These are phyloP conservation scores for Penicillium nordicum DNA, from an alignment of 2,329 filamentous ascomycete genomes.

Conservation along the genomic window DNA sequence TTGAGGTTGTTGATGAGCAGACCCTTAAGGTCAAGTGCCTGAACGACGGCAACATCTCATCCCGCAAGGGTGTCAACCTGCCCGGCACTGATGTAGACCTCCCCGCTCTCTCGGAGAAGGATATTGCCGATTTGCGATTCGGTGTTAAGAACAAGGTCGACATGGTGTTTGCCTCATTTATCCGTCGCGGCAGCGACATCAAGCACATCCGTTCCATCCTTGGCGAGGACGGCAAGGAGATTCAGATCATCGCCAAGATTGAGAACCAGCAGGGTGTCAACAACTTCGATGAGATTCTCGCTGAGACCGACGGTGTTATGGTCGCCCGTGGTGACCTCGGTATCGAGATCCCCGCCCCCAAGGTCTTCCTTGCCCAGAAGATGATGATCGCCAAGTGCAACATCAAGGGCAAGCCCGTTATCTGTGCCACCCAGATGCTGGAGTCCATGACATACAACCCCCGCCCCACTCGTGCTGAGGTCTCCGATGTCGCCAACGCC, in stretches of 20 bases:
- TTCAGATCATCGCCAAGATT: constrained; percentile 99
- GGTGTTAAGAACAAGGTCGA: constrained; percentile 98
- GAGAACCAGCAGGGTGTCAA: constrained; percentile 99
- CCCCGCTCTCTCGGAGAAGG: constrained; percentile 95
- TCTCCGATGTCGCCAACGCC: constrained; percentile 96
- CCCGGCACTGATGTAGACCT: constrained; percentile 98
- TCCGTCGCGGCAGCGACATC: constrained; percentile 91
- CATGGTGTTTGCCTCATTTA: constrained; percentile 99
- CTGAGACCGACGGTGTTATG: constrained; percentile 98
- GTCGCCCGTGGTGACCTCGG: constrained; percentile 96
- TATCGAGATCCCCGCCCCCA: constrained; percentile 96
- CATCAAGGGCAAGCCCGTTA: constrained; percentile 96
- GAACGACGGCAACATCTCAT: constrained; percentile 99
- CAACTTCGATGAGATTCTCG: constrained; percentile 97
- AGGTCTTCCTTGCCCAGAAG: constrained; percentile 99
- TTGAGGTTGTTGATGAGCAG: constrained; percentile 82
- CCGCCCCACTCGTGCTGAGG: constrained; percentile 94
- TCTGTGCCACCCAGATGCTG: constrained; percentile 99
- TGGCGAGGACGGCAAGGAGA: constrained; percentile 86
- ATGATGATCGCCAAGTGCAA: constrained; percentile 99
- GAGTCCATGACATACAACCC: constrained; percentile 99
- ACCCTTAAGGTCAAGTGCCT: constrained; percentile 81
- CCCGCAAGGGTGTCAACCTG: constrained; percentile 98
- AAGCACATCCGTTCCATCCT: constrained; percentile 86
- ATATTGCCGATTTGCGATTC: constrained; percentile 88